Evolutionary conservation across 441 rosid genomes (phyloP).

Genomic region (Gossypium davidsonii): DNA sequence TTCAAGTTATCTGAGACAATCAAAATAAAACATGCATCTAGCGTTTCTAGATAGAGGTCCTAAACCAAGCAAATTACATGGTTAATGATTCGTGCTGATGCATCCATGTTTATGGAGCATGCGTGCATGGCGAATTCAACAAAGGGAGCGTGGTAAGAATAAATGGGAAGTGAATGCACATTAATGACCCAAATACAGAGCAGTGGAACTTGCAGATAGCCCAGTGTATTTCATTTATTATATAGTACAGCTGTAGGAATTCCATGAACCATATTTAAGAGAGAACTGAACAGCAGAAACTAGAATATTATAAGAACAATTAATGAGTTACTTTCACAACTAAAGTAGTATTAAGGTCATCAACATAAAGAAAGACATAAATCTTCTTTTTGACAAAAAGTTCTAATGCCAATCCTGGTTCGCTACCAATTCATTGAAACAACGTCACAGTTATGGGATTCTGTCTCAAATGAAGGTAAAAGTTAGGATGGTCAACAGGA

Average conservation of each 20-base stretch:
- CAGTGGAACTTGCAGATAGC: not conserved
- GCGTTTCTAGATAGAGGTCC: not conserved
- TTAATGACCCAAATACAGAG: constrained; percentile 10
- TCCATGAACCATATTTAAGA: not conserved
- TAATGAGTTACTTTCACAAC: not conserved
- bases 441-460: not conserved
- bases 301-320: not conserved
- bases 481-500: not conserved
- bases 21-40: not conserved
- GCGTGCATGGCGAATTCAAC: not conserved
- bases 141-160: not conserved
- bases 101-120: not conserved
- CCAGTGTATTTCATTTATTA: not conserved
- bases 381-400: not conserved
- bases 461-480: not conserved
- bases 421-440: not conserved
- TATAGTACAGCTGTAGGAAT: not conserved
- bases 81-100: not conserved
- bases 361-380: not conserved
- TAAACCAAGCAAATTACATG: not conserved
- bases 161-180: constrained; percentile 12
- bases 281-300: not conserved
- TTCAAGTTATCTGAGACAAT: not conserved
- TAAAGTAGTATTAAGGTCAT: not conserved
- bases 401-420: not conserved